phyloP scores from a whole-genome alignment of 2,329 filamentous ascomycete genomes.

The Fusarium papillatum region DNA sequence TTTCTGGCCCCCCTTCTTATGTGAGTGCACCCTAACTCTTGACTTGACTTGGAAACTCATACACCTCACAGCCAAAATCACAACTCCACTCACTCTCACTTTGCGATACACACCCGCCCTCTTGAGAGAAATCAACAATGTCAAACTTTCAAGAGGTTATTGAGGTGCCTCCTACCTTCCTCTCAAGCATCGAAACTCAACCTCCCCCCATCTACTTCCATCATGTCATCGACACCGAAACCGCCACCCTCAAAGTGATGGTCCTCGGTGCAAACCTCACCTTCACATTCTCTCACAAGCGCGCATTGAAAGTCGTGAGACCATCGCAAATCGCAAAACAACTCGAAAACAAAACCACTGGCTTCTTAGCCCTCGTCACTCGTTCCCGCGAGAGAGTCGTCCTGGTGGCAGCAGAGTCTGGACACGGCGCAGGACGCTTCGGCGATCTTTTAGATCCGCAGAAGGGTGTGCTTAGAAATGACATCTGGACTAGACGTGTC shows the following conservation, averaged over 20 bases:
- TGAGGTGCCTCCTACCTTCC: conserved; percentile 34
- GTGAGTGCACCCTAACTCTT: conserved; percentile 4
- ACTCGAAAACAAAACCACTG: conserved; percentile 48
- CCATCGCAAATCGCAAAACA: conserved; percentile 8
- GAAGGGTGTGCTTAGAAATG: conserved; percentile 45
- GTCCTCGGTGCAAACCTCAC: conserved; percentile 50
- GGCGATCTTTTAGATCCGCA: conserved; percentile 48
- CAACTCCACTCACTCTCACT: background rate
- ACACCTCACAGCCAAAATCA: conserved; percentile 7
- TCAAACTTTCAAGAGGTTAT: conserved; percentile 17
- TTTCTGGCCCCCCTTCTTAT: background rate
- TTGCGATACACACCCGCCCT: background rate
- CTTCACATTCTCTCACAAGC: conserved; percentile 46
- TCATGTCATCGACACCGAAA: conserved; percentile 44
- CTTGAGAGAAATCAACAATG: conserved; percentile 4
- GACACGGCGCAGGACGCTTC: conserved; percentile 45
- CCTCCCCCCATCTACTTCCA: conserved; percentile 47
- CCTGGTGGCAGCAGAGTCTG: conserved; percentile 50
- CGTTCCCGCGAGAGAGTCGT: conserved; percentile 38
- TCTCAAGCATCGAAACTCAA: conserved; percentile 29
- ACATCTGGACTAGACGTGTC: conserved; percentile 47
- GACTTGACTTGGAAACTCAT: conserved; percentile 8
- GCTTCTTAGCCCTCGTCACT: conserved; percentile 47
- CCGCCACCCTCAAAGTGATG: conserved; percentile 43
- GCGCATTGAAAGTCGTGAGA: conserved; percentile 18